Evolutionary conservation across 2,329 filamentous ascomycete species (phyloP), one percentile per base, ranked within the genome.

Genomic region (Ascochyta koolunga): DNA sequence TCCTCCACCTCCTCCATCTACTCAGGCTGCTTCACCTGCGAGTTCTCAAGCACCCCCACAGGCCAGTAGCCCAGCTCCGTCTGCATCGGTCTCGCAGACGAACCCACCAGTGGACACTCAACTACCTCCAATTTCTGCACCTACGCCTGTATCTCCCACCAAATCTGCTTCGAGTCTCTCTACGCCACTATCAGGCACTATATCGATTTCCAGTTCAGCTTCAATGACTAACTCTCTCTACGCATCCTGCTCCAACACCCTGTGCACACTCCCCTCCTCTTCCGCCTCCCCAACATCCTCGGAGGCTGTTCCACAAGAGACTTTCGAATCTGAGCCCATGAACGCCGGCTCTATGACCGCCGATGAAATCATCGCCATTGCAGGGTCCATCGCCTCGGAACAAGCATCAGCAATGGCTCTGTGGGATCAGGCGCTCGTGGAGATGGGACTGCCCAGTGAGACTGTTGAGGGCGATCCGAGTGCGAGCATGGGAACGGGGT

Each of bases 301-400:
- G 8, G 44, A 11, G 3, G 29, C 35, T 10, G 15, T 54, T 10
- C 50, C 54, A 1, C 13, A 45, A 16, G 49, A 54, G 19, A 58
- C 54, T 3, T 52, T 53, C 13, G 54, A 58, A 18, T 42, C 50
- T 4, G 54, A 58, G 29, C 50, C 50, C 13, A 58, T 58, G 40
- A 44, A 45, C 11, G 50, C 46, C 9, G 54, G 50, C 11, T 46
- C 45, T 5, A 58, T 58, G 54, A 46, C 39, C 3, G 45, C 33
- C 3, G 32, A 31, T 3, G 54, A 54, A 29, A 58, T 58, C 5
- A 31, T 42, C 8, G 37, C 31, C 2, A 38, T 58, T 16, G 54
- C 50, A 4, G 41, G 29, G 2, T 24, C 40, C 2, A 47, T 54
- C 16, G 45, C 41, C 5, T 32, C 45, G 3, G 54, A 52, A 21